phyloP scores from a whole-genome alignment of 148 eudicot species.

The Selenicereus undatus region DNA sequence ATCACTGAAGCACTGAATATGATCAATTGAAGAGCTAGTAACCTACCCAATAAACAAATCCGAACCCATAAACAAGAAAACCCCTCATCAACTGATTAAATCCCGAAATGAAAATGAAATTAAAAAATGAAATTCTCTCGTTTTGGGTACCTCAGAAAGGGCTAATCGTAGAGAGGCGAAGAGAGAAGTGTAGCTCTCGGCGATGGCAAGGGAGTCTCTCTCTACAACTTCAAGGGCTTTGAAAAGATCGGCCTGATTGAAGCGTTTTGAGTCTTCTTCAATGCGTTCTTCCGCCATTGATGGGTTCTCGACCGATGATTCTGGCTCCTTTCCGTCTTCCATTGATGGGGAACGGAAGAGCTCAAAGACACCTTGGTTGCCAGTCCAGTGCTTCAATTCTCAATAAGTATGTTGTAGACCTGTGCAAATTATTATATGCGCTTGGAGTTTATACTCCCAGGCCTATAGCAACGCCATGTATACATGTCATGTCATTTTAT shows the following conservation, averaged over 20 bases:
- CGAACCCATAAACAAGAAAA: neutral
- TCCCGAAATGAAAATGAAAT: neutral
- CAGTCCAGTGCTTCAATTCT: too few relatives aligned
- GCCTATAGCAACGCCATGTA: too few relatives aligned
- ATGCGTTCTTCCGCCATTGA: conserved; percentile 22
- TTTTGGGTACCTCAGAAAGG: conserved; percentile 57
- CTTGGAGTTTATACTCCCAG: too few relatives aligned
- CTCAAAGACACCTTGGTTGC: too few relatives aligned
- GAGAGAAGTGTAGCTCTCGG: conserved; percentile 78
- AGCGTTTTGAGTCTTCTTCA: conserved; percentile 16
- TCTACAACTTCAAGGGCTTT: conserved; percentile 72
- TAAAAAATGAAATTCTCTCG: neutral
- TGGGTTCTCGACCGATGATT: conserved; percentile 5
- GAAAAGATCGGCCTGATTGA: conserved; percentile 45
- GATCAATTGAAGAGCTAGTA: conserved; percentile 64
- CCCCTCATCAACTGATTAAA: neutral
- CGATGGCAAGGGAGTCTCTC: conserved; percentile 77
- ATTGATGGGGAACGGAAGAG: too few relatives aligned
- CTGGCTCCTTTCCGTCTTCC: conserved; percentile 10
- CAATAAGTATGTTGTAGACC: too few relatives aligned
- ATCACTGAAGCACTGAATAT: conserved; percentile 71
- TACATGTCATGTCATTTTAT: too few relatives aligned
- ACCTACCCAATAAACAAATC: conserved; percentile 45
- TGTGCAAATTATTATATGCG: too few relatives aligned
- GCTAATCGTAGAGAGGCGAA: conserved; percentile 76